phyloP scores from a whole-genome alignment of 805 yeast species.

The Priceomyces castillae region DNA sequence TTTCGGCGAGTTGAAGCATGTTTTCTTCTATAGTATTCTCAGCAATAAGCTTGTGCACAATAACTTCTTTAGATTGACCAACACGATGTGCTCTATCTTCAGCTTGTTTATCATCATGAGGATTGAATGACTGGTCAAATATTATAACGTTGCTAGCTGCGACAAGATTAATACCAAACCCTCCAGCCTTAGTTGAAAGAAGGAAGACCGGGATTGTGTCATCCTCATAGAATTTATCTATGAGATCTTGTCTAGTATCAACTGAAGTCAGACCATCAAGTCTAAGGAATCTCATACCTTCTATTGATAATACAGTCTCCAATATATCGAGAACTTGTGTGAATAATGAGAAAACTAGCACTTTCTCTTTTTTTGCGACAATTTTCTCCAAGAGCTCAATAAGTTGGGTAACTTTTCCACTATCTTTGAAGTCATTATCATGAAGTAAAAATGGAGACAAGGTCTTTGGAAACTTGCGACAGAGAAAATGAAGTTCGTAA shows the following conservation, averaged over 20 bases:
- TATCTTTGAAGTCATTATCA: constrained; percentile 53
- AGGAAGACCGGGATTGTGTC: constrained; percentile 79
- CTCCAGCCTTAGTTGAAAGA: constrained; percentile 95
- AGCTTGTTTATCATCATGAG: constrained; percentile 98
- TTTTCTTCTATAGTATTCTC: constrained; percentile 84
- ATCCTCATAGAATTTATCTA: constrained; percentile 85
- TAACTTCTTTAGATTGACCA: constrained; percentile 85
- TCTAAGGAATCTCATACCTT: constrained; percentile 70
- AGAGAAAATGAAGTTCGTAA: constrained; percentile 75
- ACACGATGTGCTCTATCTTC: constrained; percentile 98
- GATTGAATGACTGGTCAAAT: constrained; percentile 92
- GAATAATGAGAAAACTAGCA: constrained; percentile 84
- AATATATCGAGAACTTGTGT: constrained; percentile 89
- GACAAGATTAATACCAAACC: constrained; percentile 94
- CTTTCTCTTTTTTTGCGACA: constrained; percentile 57
- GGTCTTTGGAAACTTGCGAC: constrained; percentile 69
- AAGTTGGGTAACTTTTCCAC: constrained; percentile 73
- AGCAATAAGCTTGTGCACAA: constrained; percentile 71
- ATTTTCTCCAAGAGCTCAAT: constrained; percentile 56
- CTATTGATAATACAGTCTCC: constrained; percentile 65
- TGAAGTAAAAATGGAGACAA: constrained; percentile 52
- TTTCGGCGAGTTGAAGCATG: constrained; percentile 79
- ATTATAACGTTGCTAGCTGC: constrained; percentile 92
- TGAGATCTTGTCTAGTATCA: constrained; percentile 86
- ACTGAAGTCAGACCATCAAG: constrained; percentile 94